These are phyloP conservation scores for Zychaea mexicana DNA, from an alignment of 371 early-diverging fungal species.

Conservation along the genomic window DNA sequence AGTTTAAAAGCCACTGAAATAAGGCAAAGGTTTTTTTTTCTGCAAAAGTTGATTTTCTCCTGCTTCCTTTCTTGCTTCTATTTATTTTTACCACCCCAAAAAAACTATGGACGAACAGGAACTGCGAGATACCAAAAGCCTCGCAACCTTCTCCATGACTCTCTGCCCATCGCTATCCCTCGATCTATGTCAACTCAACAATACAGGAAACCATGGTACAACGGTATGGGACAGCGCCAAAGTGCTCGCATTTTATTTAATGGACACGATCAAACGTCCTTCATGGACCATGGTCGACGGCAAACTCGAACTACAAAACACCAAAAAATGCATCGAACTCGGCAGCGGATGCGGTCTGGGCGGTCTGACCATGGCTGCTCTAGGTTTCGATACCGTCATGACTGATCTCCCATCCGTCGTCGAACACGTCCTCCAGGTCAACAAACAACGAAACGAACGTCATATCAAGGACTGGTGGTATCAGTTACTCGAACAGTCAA, in stretches of 20 bases:
- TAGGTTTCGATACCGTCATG: constrained; percentile 32
- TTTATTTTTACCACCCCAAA: not conserved
- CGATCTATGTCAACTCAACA: constrained; percentile 30
- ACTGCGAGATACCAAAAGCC: constrained; percentile 26
- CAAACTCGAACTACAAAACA: constrained; percentile 15
- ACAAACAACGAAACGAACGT: constrained; percentile 15
- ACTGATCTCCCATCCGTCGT: constrained; percentile 39
- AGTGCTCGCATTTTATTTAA: constrained; percentile 32
- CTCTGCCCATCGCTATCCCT: constrained; percentile 23
- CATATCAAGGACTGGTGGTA: constrained; percentile 36
- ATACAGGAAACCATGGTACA: constrained; percentile 42
- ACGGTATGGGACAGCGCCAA: constrained; percentile 46
- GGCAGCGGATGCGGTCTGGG: constrained; percentile 46
- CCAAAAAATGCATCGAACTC: constrained; percentile 34
- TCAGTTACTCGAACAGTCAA: constrained; percentile 15
- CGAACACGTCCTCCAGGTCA: constrained; percentile 24
- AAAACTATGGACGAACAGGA: constrained; percentile 7
- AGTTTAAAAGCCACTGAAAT: too few relatives aligned
- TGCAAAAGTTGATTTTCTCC: too few relatives aligned
- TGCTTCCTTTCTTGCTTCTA: not conserved
- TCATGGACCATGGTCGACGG: constrained; percentile 14
- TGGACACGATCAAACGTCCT: constrained; percentile 27
- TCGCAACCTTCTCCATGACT: constrained; percentile 26
- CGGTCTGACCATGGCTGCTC: constrained; percentile 35
- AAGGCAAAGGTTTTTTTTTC: too few relatives aligned